Conservation (phyloP, 1,284 basidiomycete species). For the Boletus albobrunnescens region DNA sequence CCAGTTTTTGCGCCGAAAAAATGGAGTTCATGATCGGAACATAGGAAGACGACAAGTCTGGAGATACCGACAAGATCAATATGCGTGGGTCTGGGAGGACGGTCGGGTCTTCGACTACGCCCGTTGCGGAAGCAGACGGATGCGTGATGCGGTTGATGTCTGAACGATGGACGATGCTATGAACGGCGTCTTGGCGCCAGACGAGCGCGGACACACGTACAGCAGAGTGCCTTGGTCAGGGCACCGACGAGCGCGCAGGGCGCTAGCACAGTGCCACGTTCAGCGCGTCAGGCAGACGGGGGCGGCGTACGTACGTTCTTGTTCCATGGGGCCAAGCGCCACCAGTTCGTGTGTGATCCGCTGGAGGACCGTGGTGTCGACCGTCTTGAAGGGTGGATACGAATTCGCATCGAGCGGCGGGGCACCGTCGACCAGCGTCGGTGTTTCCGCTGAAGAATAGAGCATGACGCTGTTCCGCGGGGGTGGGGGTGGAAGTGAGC, state of each 20-base stretch:
- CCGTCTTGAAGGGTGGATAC: constrained; percentile 76
- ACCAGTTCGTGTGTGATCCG: constrained; percentile 63
- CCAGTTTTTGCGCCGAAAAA: constrained; percentile 96
- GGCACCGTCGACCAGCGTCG: constrained; percentile 36
- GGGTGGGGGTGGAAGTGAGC: constrained; percentile 1
- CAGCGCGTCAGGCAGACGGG: constrained; percentile 3
- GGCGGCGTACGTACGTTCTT: constrained; percentile 43
- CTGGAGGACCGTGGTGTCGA: constrained; percentile 64
- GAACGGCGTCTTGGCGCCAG: neutral
- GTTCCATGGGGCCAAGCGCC: constrained; percentile 42
- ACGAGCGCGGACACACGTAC: constrained; percentile 44
- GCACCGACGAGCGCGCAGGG: constrained; percentile 81
- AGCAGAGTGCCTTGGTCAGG: constrained; percentile 85
- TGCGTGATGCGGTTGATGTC: constrained; percentile 80
- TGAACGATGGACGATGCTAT: constrained; percentile 33
- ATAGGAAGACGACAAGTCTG: constrained; percentile 82
- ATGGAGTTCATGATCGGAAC: constrained; percentile 99
- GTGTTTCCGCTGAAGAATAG: constrained; percentile 61
- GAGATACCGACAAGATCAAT: constrained; percentile 88
- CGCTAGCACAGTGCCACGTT: constrained; percentile 38
- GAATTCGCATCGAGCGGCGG: constrained; percentile 65
- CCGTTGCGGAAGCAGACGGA: constrained; percentile 35
- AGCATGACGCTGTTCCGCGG: constrained; percentile 55
- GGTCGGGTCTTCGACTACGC: constrained; percentile 38
- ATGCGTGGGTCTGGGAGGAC: constrained; percentile 75